phyloP scores from a whole-genome alignment of 441 rosid genomes.

The Geranium incanum region DNA sequence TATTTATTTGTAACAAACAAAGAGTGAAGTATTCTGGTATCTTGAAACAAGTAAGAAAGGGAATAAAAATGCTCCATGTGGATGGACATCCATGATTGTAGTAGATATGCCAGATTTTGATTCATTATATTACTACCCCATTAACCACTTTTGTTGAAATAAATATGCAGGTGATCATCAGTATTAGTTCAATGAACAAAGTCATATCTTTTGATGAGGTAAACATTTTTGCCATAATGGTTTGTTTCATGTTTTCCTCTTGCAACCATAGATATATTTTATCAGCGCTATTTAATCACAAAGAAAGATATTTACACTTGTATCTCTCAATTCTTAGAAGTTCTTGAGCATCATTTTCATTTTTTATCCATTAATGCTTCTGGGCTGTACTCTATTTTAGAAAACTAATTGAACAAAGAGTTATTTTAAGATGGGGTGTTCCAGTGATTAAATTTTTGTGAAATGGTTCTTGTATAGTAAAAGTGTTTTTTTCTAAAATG shows the following conservation, averaged over 20 bases:
- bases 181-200: conserved; percentile 65
- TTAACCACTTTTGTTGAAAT: conserved; percentile 1
- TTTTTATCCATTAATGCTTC: not conserved
- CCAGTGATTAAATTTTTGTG: conserved; percentile 11
- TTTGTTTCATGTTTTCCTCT: not conserved
- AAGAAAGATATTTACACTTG: not conserved
- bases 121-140: not conserved
- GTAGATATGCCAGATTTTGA: not conserved
- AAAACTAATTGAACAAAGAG: not conserved
- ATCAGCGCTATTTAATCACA: not conserved
- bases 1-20: no score
- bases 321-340: not conserved
- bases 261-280: not conserved
- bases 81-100: not conserved
- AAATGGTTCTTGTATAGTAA: conserved; percentile 10
- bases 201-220: conserved; percentile 75
- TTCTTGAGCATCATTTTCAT: not conserved
- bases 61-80: not conserved
- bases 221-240: conserved; percentile 12
- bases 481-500: not conserved
- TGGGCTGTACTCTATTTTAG: not conserved
- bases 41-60: not conserved
- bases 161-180: conserved; percentile 62
- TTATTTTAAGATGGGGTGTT: not conserved
- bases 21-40: not conserved